Evolutionary conservation across 1,284 basidiomycete species (phyloP), one percentile per base, ranked within the genome.

Genomic region (Trichosporon asahii): DNA sequence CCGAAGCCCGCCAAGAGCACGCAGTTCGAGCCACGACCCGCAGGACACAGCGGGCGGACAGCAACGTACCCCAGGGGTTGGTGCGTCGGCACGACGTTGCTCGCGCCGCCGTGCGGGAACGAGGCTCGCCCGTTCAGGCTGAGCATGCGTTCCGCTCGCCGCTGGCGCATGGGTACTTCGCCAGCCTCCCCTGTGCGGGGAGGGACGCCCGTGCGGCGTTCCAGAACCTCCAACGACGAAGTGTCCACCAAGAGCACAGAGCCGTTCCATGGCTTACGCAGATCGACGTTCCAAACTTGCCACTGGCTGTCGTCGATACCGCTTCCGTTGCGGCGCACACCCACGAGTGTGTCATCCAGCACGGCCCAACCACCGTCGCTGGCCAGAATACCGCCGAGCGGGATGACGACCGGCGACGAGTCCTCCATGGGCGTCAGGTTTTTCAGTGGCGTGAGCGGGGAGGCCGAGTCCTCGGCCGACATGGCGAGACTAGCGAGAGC

Each of bases 221-320:
- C 71, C 8, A 75, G 72, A 1, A 69, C 66, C 21, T 72, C 67
- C 27, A 78, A 74, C 3, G 66, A 64, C 0, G 72, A 71, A 1
- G 69, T 44, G 18, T 78, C 72, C 2, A 80, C 78, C 18, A 76
- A 68, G 2, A 81, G 73, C 23, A 67, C 72, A 0, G 53, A 61
- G 23, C 78, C 79, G 67, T 81, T 79, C 77, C 77, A 81, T 1
- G 77, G 71, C 6, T 68, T 35, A 1, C 65, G 18, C 2, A 82
- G 73, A 61, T 83, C 80, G 5, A 81, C 21, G 0, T 71, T 67
- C 75, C 78, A 80, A 2, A 80, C 63, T 49, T 79, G 74, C 79
- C 79, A 83, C 65, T 77, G 75, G 18, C 73, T 71, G 70, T 83
- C 79, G 66, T 80, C 76, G 65, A 81, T 78, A 7, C 79, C 78